Evolutionary conservation across 192 early-diverging fungal species (phyloP), one percentile per base, ranked within the genome.

Genomic region (Podila epicladia): DNA sequence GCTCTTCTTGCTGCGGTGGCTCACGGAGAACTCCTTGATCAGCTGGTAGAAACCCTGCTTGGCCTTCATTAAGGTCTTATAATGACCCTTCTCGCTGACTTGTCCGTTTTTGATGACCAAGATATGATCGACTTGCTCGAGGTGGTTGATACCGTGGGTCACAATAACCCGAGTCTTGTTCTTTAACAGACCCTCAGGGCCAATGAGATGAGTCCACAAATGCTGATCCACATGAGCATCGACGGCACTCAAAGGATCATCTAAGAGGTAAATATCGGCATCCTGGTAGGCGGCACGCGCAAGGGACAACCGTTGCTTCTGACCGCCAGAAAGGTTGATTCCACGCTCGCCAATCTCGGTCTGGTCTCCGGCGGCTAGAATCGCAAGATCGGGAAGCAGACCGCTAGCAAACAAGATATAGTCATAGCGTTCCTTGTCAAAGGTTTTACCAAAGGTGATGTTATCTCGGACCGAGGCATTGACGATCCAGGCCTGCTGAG

Each of bases 321-420:
- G 97, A 17, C 97, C 97, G 62, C 97, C 97, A 35, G 93, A 95
- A 28, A 98, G 84, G 53, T 94, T 97, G 73, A 96, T 92, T 45
- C 97, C 97, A 69, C 89, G 88, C 75, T 97, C 95, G 35, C 96
- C 95, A 84, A 96, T 95, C 72, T 98, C 96, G 7, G 95, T 96
- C 82, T 89, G 75, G 79, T 99, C 98, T 6, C 96, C 96, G 17
- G 88, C 94, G 12, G 92, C 78, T 26, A 98, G 82, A 8, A 96
- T 93, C 7, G 89, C 90, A 26, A 99, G 82, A 86, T 99, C 98
- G 12, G 87, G 87, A 22, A 87, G 87, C 58, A 99, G 84, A 11
- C 92, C 91, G 76, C 95, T 98, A 6, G 94, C 94, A 15, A 86
- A 83, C 67, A 99, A 79, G 9, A 90, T 85, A 24, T 80, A 72